phyloP scores from a whole-genome alignment of 1,284 basidiomycete genomes.

The Cutaneotrichosporon cutaneum region DNA sequence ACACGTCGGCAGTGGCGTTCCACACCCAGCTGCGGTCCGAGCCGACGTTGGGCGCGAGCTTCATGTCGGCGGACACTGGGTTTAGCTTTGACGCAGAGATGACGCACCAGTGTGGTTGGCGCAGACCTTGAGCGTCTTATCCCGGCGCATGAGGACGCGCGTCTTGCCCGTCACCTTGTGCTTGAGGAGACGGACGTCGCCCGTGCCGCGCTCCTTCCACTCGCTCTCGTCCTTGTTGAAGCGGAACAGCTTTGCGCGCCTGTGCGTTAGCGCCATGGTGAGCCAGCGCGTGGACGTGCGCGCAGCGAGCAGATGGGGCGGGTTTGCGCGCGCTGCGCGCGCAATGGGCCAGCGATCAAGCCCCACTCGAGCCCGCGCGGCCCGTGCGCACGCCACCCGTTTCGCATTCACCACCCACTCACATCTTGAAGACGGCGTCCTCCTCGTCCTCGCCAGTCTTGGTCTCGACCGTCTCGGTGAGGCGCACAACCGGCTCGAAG shows the following conservation, averaged over 20 bases:
- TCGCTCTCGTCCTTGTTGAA: constrained; percentile 78
- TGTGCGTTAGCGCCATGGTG: constrained; percentile 46
- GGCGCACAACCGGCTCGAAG: constrained; percentile 94
- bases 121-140: constrained; percentile 99
- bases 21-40: constrained; percentile 99
- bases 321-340: not conserved
- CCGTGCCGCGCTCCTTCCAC: constrained; percentile 88
- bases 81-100: not conserved
- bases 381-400: not conserved
- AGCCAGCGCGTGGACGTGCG: not conserved
- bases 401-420: constrained; percentile 40
- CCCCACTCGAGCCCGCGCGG: not conserved
- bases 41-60: constrained; percentile 94
- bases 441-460: constrained; percentile 98
- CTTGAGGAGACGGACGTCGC: constrained; percentile 80
- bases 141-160: constrained; percentile 97
- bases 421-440: constrained; percentile 94
- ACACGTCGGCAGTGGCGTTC: constrained; percentile 93
- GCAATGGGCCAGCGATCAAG: not conserved
- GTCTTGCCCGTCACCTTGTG: constrained; percentile 89
- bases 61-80: constrained; percentile 85
- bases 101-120: constrained; percentile 93
- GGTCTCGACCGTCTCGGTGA: constrained; percentile 86
- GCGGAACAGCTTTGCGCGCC: constrained; percentile 98
- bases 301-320: too few species aligned